These are phyloP conservation scores for Diaporthe amygdali DNA, from an alignment of 2,329 filamentous ascomycete species.

Conservation along the genomic window DNA sequence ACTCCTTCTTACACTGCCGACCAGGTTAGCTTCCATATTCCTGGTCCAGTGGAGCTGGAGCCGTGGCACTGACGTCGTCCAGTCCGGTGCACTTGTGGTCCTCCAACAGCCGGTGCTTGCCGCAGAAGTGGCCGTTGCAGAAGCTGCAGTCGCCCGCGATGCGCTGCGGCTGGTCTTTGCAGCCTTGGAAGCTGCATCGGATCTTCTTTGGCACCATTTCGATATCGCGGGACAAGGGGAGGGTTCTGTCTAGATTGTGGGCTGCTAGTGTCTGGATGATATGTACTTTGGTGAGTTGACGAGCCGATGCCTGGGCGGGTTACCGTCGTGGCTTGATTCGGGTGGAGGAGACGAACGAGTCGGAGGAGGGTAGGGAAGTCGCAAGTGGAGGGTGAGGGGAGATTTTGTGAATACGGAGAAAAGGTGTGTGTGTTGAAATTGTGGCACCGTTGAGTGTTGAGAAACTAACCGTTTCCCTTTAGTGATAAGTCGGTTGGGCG, in stretches of 20 bases:
- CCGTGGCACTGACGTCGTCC: conserved; percentile 72
- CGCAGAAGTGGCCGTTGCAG: conserved; percentile 92
- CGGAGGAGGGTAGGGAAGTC: neutral
- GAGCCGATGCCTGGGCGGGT: neutral
- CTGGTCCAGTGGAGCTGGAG: conserved; percentile 29
- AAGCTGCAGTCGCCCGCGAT: conserved; percentile 97
- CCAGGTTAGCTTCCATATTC: conserved; percentile 28
- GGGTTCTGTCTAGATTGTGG: neutral
- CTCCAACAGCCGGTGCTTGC: conserved; percentile 91
- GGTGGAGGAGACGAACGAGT: neutral
- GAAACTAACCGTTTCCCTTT: neutral
- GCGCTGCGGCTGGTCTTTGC: conserved; percentile 85
- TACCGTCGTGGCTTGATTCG: neutral
- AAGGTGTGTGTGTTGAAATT: neutral
- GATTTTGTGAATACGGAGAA: neutral
- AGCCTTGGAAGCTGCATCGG: conserved; percentile 88
- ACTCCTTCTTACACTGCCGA: conserved; percentile 87
- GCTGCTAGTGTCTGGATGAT: neutral
- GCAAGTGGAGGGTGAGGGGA: too few species aligned
- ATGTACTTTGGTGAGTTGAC: neutral
- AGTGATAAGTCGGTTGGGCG: neutral
- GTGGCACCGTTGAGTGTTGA: neutral
- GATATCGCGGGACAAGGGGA: neutral
- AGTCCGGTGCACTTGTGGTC: conserved; percentile 91
- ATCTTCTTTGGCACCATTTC: conserved; percentile 75